These are phyloP conservation scores for Cicer arietinum DNA, from an alignment of 306 rosid species.

Conservation along the genomic window DNA sequence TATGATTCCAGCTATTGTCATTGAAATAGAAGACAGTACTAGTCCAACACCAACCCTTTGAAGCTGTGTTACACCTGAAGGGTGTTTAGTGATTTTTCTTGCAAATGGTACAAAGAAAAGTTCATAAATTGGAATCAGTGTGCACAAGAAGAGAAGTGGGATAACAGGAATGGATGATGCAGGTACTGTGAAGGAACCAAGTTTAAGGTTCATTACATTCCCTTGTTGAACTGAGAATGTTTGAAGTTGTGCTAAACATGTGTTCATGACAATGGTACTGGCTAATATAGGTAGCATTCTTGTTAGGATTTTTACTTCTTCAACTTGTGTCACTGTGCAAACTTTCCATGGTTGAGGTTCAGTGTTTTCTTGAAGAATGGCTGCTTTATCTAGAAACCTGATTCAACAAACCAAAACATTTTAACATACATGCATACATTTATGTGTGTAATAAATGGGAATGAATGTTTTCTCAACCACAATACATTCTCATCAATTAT, in stretches of 20 bases:
- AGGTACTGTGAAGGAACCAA: conserved; percentile 68
- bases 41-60: conserved; percentile 87
- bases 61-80: conserved; percentile 82
- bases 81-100: conserved; percentile 75
- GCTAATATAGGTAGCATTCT: conserved; percentile 83
- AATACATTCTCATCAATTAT: conserved; percentile 13
- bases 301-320: conserved; percentile 84
- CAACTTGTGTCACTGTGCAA: conserved; percentile 88
- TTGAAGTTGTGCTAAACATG: conserved; percentile 92
- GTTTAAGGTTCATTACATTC: conserved; percentile 58
- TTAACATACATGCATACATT: conserved; percentile 30
- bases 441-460: not conserved
- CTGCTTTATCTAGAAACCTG: conserved; percentile 83
- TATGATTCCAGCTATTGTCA: conserved; percentile 73
- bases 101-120: conserved; percentile 76
- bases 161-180: conserved; percentile 81
- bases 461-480: not conserved
- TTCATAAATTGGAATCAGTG: conserved; percentile 77
- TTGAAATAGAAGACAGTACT: conserved; percentile 69
- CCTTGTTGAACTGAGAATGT: conserved; percentile 91
- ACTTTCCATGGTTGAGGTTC: conserved; percentile 66
- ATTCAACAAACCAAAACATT: conserved; percentile 36
- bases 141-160: conserved; percentile 67
- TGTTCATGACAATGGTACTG: conserved; percentile 93
- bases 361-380: conserved; percentile 54